Evolutionary conservation across 1,284 basidiomycete genomes (phyloP).

Genomic region (Polyporus tsugae): DNA sequence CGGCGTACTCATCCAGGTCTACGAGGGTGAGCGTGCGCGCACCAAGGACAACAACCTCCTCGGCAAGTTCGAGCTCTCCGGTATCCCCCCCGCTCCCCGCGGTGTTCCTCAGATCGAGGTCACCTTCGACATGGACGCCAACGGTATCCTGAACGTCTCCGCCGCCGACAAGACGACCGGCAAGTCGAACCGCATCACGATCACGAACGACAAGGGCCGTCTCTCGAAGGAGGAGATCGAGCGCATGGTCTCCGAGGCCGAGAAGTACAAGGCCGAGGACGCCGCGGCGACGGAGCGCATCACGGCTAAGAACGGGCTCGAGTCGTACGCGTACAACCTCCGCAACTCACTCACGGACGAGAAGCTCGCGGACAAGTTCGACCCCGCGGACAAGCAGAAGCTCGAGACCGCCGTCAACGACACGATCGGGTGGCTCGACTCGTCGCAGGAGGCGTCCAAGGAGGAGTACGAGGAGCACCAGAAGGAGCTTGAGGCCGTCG

Average conservation of each 20-base stretch:
- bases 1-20: constrained; percentile 98
- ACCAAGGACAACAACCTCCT: constrained; percentile 99
- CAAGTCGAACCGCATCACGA: constrained; percentile 95
- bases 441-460: constrained; percentile 89
- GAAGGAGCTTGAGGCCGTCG: constrained; percentile 93
- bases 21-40: constrained; percentile 98
- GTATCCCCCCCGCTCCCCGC: constrained; percentile 97
- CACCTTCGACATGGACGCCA: constrained; percentile 99
- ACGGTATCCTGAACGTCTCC: constrained; percentile 97
- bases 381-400: constrained; percentile 87
- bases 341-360: constrained; percentile 90
- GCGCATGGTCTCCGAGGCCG: constrained; percentile 94
- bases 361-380: constrained; percentile 90
- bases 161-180: constrained; percentile 98
- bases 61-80: constrained; percentile 98
- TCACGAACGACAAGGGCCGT: constrained; percentile 99
- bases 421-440: constrained; percentile 90
- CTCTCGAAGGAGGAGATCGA: constrained; percentile 99
- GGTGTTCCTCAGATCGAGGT: constrained; percentile 99
- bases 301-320: constrained; percentile 86
- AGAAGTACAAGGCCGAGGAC: constrained; percentile 93
- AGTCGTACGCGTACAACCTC: constrained; percentile 97
- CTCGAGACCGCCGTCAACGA: constrained; percentile 89
- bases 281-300: constrained; percentile 87
- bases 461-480: constrained; percentile 97